Conservation (phyloP, 2,329 filamentous ascomycete genomes). For the Curvularia spicifera region DNA sequence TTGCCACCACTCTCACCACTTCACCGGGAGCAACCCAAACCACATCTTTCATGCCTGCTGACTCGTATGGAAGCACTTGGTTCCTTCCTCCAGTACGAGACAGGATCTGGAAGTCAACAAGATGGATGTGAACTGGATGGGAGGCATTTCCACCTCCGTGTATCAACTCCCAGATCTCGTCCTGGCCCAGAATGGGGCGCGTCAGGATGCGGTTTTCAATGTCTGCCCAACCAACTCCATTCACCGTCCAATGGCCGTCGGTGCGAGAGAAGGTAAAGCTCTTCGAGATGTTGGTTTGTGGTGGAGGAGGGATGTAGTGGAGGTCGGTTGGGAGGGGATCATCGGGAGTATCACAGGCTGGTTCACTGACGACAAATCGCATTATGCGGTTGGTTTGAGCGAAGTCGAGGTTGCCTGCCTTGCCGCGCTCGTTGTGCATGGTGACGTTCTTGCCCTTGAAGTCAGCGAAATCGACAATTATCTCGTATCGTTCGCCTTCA, state of each 20-base stretch:
- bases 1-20: slow-evolving; percentile 35
- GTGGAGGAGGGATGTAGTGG: slow-evolving; percentile 34
- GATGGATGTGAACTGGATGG: slow-evolving; percentile 64
- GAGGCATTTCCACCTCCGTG: slow-evolving; percentile 60
- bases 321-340: slow-evolving; percentile 39
- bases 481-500: slow-evolving; percentile 65
- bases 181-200: slow-evolving; percentile 40
- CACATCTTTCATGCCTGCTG: slow-evolving; percentile 63
- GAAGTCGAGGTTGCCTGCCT: slow-evolving; percentile 59
- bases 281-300: slow-evolving; percentile 23
- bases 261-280: slow-evolving; percentile 43
- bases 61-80: slow-evolving; percentile 60
- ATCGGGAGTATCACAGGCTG: slow-evolving; percentile 23
- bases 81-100: slow-evolving; percentile 54
- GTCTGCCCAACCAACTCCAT: slow-evolving; percentile 45
- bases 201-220: slow-evolving; percentile 41
- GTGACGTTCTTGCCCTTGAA: slow-evolving; percentile 59
- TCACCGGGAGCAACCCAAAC: slow-evolving; percentile 62
- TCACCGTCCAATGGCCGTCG: slow-evolving; percentile 41
- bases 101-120: slow-evolving; percentile 64
- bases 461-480: slow-evolving; percentile 62
- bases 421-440: slow-evolving; percentile 52
- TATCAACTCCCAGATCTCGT: slow-evolving; percentile 49
- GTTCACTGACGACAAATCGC: slow-evolving; percentile 55
- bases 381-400: slow-evolving; percentile 52